phyloP scores from a whole-genome alignment of 345 rosid species.

The Aurinia saxatilis region DNA sequence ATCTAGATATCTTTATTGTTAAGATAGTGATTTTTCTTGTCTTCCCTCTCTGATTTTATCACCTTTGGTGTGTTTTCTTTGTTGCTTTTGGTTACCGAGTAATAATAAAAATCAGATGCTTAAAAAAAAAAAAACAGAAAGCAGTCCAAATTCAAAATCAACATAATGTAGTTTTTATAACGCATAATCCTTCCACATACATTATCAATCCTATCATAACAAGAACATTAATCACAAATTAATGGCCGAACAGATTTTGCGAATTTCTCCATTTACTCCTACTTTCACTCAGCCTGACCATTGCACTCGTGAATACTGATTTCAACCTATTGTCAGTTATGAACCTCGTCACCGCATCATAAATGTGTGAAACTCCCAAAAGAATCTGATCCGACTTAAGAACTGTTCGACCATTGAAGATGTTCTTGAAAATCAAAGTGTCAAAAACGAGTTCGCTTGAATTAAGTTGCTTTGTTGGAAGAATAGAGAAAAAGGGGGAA shows the following conservation, averaged over 20 bases:
- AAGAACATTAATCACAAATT: too few relatives aligned
- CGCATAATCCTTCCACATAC: too few relatives aligned
- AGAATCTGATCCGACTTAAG: constrained; percentile 18
- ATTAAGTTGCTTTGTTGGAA: not conserved
- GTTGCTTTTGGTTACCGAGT: too few relatives aligned
- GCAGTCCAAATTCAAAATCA: too few relatives aligned
- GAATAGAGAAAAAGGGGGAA: not conserved
- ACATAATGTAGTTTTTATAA: too few relatives aligned
- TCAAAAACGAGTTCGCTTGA: constrained; percentile 21
- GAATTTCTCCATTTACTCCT: constrained; percentile 27
- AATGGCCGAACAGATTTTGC: constrained; percentile 24
- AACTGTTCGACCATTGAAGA: constrained; percentile 19
- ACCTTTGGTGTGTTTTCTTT: too few relatives aligned
- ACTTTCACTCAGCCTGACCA: constrained; percentile 37
- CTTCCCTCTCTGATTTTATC: too few relatives aligned
- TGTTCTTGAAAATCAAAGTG: constrained; percentile 18
- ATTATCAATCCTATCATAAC: too few relatives aligned
- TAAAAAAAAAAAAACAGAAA: too few relatives aligned
- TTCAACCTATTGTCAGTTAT: not conserved
- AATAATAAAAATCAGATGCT: too few relatives aligned
- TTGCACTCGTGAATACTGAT: constrained; percentile 26
- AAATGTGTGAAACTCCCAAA: constrained; percentile 5
- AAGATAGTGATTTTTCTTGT: too few relatives aligned
- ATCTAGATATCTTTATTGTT: too few relatives aligned
- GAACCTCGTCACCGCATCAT: not conserved